Base-by-base conservation (phyloP, 1,284 basidiomycete species). In the Ustilago bromivora region DNA sequence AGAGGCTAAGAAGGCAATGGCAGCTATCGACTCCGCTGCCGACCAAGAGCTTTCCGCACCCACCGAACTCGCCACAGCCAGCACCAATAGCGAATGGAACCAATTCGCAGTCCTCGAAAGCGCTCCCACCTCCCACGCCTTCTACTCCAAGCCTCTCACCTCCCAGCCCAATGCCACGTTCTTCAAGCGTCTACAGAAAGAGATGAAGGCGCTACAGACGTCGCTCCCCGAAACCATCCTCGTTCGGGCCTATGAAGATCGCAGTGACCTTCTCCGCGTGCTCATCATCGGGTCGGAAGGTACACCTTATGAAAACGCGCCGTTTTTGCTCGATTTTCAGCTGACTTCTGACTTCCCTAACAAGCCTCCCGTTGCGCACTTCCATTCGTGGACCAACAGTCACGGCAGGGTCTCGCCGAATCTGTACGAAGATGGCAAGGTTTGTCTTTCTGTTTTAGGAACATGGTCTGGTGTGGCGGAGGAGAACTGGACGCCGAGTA, bases 281-380 rank as follows among this genome's bases (percentile, higher is more conserved):
- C 88, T 98, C 63, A 97, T 97, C 79, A 92, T 98, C 76, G 95
- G 95, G 12, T 94, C 95, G 66, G 91, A 93, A 81, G 95, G 95
- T 70, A 98, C 95, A 9, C 95, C 95, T 46, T 81, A 73, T 81
- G 91, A 94, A 85, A 92, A 96, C 86, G 94, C 94, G 23, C 95
- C 95, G 0, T 96, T 97, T 86, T 91, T 97, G 35, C 95, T 97
- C 69, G 95, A 98, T 87, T 94, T 96, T 90, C 92, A 92, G 89
- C 89, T 96, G 34, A 91, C 92, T 2, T 32, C 66, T 3, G 87
- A 85, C 82, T 98, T 95, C 86, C 95, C 95, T 2, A 89, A 92
- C 78, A 91, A 90, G 75, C 94, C 95, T 6, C 95, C 95, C 0
- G 88, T 91, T 51, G 95, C 95, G 4, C 92, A 94, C 87, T 98